Base-by-base conservation (phyloP, 805 yeast genomes). In the Kodamaea jinghongensis region DNA sequence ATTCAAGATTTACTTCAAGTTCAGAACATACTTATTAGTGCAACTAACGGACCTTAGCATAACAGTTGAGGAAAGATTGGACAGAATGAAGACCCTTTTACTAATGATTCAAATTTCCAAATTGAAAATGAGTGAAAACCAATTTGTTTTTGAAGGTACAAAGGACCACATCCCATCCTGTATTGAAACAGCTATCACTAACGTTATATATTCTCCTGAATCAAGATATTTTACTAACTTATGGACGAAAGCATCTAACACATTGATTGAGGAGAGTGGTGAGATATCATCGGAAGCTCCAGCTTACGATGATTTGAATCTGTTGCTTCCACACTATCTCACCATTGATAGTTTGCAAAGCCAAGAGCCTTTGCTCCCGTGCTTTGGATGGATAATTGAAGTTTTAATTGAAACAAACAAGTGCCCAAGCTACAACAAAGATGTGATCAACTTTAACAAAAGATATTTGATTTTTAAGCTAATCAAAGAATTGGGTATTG, bases 331-430 rank as follows among this genome's bases (percentile, higher is more conserved):
- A 0, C 40, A 39, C 2, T 41, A 48, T 11, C 38, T 70, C 12
- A 48, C 48, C 3, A 39, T 47, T 4, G 35, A 48, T 2, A 71
- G 65, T 34, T 55, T 68, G 33, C 46, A 42, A 20, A 46, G 43
- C 45, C 46, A 58, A 42, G 70, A 71, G 39, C 72, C 81, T 0
- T 63, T 86, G 36, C 77, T 88, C 4, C 93, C 96, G 2, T 90
- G 96, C 54, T 78, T 88, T 43, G 97, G 97, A 8, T 91, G 98
- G 98, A 70, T 88, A 36, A 68, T 84, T 16, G 91, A 85, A 50
- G 79, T 95, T 45, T 64, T 91, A 46, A 56, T 89, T 39, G 96
- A 86, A 53, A 50, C 63, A 8, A 65, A 65, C 44, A 60, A 51
- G 38, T 81, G 88, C 37, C 95, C 96, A 13, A 86, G 84, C 51